phyloP scores from a whole-genome alignment of 2,329 filamentous ascomycete genomes.

The Penicillium concentricum region DNA sequence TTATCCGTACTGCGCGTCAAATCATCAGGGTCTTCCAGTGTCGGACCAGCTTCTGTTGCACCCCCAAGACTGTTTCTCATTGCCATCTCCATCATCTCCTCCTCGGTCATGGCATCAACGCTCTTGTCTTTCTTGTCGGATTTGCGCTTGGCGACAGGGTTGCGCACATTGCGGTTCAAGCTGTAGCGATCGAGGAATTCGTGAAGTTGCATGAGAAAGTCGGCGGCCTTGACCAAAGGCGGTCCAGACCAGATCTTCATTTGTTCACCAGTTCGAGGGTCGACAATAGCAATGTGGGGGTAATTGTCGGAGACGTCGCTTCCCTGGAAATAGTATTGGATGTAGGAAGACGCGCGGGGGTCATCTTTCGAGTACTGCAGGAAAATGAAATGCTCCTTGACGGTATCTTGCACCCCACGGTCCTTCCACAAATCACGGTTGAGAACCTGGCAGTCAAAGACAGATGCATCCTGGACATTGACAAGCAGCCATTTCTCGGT shows the following conservation, averaged over 20 bases:
- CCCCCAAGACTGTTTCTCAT: conserved; percentile 77
- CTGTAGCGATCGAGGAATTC: conserved; percentile 98
- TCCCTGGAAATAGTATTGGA: conserved; percentile 83
- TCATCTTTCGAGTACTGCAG: conserved; percentile 91
- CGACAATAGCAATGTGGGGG: conserved; percentile 92
- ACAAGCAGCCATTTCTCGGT: conserved; percentile 92
- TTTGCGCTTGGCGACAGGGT: conserved; percentile 80
- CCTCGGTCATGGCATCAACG: conserved; percentile 87
- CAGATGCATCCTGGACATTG: conserved; percentile 88
- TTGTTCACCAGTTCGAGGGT: conserved; percentile 92
- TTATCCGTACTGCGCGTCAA: conserved; percentile 67
- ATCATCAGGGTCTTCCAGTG: conserved; percentile 78
- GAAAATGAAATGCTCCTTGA: conserved; percentile 92
- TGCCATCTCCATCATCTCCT: conserved; percentile 95
- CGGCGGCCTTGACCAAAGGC: conserved; percentile 70
- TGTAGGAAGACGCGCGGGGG: conserved; percentile 71
- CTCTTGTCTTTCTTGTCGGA: conserved; percentile 70
- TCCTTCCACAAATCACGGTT: conserved; percentile 98
- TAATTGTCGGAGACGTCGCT: conserved; percentile 86
- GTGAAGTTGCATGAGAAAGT: conserved; percentile 87
- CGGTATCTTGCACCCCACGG: conserved; percentile 69
- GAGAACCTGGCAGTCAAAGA: conserved; percentile 91
- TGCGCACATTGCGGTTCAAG: conserved; percentile 81
- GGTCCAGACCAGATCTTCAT: conserved; percentile 93
- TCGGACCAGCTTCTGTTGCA: conserved; percentile 48